Conservation (phyloP, 768 basidiomycete genomes). For the Phanerochaete carnosa region DNA sequence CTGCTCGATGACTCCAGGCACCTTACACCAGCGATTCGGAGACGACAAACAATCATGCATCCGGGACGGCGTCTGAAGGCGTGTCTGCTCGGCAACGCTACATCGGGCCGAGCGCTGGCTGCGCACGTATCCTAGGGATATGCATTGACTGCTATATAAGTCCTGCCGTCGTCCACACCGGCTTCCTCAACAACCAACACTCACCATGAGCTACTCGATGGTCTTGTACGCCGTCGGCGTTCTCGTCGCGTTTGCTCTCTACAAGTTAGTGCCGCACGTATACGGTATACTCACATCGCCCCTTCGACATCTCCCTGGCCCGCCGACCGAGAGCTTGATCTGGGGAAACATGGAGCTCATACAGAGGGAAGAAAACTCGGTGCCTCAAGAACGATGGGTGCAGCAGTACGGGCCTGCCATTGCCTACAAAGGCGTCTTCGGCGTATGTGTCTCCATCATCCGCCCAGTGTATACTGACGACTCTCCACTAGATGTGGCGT, state of each 20-base stretch:
- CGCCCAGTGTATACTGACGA: neutral
- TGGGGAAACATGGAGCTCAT: slow-evolving; percentile 50
- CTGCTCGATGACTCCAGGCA: too few relatives aligned
- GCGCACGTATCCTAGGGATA: too few relatives aligned
- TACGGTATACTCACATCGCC: slow-evolving; percentile 29
- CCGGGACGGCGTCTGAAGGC: too few relatives aligned
- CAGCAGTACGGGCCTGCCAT: slow-evolving; percentile 45
- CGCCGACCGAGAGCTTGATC: slow-evolving; percentile 39
- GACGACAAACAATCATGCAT: too few relatives aligned
- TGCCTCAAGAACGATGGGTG: slow-evolving; percentile 45
- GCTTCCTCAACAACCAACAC: too few relatives aligned
- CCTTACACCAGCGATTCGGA: too few relatives aligned
- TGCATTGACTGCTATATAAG: too few relatives aligned
- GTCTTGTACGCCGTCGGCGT: neutral
- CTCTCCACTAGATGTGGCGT: slow-evolving; percentile 28
- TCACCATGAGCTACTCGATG: neutral
- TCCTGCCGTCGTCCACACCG: too few relatives aligned
- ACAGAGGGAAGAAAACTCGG: slow-evolving; percentile 32
- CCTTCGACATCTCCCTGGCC: slow-evolving; percentile 49
- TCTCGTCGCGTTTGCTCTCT: neutral
- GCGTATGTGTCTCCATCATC: slow-evolving; percentile 31
- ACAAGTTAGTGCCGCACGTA: neutral
- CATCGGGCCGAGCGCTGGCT: too few relatives aligned
- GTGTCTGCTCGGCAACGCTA: too few relatives aligned
- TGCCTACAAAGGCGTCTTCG: slow-evolving; percentile 40